Base-by-base conservation (phyloP, 164 flowering plant genomes). In the Liquidambar formosana region DNA sequence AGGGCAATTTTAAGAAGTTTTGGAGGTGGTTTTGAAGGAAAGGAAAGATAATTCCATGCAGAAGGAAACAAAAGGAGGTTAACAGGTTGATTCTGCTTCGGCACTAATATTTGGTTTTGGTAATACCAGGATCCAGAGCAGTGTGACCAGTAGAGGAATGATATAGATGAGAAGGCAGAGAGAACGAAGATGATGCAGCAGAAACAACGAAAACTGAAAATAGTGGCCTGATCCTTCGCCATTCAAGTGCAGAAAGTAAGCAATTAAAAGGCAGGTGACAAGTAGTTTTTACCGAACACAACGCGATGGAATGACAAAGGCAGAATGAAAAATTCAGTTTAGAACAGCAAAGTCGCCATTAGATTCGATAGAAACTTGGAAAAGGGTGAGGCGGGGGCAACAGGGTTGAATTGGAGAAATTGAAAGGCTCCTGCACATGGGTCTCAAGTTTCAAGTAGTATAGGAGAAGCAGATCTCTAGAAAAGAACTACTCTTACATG, bases 41-140 rank as follows among this genome's bases (percentile, higher is more conserved):
- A 92, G 22, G 81, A 48, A 15, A 88, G 93, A 53, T 76, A 81
- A 66, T 90, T 92, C 95, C 93, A 90, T 0, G 93, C 83, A 15
- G 75, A 66, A 59, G 88, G 67, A 52, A 63, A 81, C 0, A 63
- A 66, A 16, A 82, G 88, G 48, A 88, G 85, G 64, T 84, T 15
- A 23, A 75, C 64, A 16, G 76, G 67, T 21, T 69, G 62, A n/a
- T 57, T 73, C 45, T 70, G 77, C 0, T 72, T 49, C 44, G 61
- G 71, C 5, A 49, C 5, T 13, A 61, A n/a, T 8, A 58, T 58
- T 25, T 71, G 63, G 70, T 64, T 58, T 41, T 72, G 63, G 27
- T 53, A 57, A 60, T 67, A 28, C 68, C 70, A 77, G 19, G 74
- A 23, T 0, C 56, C 23, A 47, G 84, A 75, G 63, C 26, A 75